A percentile compares a stretch with the other conserved stretches of the same genome.
Evolutionary conservation across 306 rosid genomes (phyloP).

Genomic region (Medicago arabica): DNA sequence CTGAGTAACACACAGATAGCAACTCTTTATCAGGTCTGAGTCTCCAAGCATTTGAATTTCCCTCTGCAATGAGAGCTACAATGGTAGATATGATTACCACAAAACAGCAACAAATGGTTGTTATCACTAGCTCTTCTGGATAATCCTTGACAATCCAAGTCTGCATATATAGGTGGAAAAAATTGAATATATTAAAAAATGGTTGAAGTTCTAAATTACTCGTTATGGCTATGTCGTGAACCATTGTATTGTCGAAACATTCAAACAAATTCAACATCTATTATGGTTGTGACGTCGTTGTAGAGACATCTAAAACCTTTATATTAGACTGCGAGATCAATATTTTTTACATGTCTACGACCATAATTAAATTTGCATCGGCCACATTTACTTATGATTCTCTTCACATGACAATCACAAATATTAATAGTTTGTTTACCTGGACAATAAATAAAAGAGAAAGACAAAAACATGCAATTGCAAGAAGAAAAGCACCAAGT

Average conservation of each 20-base stretch:
- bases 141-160: constrained; percentile 49
- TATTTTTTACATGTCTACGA: too few relatives aligned
- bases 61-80: constrained; percentile 47
- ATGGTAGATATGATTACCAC: constrained; percentile 41
- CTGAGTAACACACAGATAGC: constrained; percentile 44
- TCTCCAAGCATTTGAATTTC: constrained; percentile 43
- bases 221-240: too few relatives aligned
- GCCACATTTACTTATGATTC: not conserved
- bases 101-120: constrained; percentile 26
- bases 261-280: too few relatives aligned
- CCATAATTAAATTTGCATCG: too few relatives aligned
- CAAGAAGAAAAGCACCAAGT: constrained; percentile 54
- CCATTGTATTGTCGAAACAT: too few relatives aligned
- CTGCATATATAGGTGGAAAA: constrained; percentile 29
- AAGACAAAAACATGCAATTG: constrained; percentile 37
- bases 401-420: too few relatives aligned
- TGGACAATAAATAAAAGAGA: constrained; percentile 43
- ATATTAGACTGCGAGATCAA: not conserved
- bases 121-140: constrained; percentile 49
- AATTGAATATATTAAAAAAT: not conserved
- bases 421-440: constrained; percentile 36
- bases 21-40: constrained; percentile 36
- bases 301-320: too few relatives aligned
- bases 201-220: too few relatives aligned
- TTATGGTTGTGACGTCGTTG: too few relatives aligned